Conservation (phyloP, 805 yeast species). For the Saturnispora ahearnii region DNA sequence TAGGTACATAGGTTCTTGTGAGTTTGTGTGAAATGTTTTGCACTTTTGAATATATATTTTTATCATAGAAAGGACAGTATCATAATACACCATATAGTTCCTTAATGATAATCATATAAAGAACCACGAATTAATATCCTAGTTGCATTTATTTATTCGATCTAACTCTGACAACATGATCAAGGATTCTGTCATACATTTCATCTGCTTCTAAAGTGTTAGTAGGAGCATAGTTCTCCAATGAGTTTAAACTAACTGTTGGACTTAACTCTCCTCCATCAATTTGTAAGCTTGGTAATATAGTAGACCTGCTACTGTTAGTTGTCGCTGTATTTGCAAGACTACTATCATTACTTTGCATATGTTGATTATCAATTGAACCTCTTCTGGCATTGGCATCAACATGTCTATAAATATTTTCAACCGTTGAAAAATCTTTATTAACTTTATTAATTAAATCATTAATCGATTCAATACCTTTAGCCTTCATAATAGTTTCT, state of each 20-base stretch:
- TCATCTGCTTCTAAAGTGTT: conserved; percentile 45
- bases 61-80: too few relatives aligned
- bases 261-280: conserved; percentile 17
- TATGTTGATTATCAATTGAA: background rate
- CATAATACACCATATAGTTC: too few relatives aligned
- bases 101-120: too few relatives aligned
- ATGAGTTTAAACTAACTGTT: conserved; percentile 11
- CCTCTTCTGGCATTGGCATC: conserved; percentile 8
- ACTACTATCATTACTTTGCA: background rate
- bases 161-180: conserved; percentile 57
- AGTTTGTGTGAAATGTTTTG: too few relatives aligned
- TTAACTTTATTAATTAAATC: conserved; percentile 61
- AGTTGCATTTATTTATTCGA: conserved; percentile 31
- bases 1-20: too few relatives aligned
- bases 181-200: conserved; percentile 61
- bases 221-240: conserved; percentile 15
- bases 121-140: too few relatives aligned
- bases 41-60: too few relatives aligned
- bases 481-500: conserved; percentile 61
- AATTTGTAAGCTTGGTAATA: background rate
- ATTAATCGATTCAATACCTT: conserved; percentile 61
- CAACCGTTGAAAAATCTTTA: conserved; percentile 32
- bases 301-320: background rate
- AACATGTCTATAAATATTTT: conserved; percentile 19
- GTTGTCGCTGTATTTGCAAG: background rate